phyloP scores from a whole-genome alignment of 352 stramenopile genomes.

The Pythium graminicola region DNA sequence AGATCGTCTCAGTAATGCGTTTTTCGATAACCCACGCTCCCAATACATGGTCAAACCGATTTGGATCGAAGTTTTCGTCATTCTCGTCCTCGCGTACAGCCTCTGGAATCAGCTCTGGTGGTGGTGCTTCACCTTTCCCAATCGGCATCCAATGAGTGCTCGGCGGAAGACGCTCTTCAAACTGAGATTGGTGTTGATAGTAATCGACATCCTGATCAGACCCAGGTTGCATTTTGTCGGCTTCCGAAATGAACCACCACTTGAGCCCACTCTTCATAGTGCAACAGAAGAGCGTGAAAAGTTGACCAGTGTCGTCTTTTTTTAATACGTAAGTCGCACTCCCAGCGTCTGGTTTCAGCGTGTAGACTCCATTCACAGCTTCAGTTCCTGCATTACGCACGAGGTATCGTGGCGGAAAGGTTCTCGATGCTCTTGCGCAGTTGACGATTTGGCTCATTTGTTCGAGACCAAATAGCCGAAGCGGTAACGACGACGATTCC shows the following conservation, averaged over 20 bases:
- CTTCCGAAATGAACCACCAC: conserved; percentile 99
- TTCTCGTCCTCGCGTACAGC: conserved; percentile 47
- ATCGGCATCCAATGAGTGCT: conserved; percentile 85
- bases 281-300: conserved; percentile 95
- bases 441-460: conserved; percentile 92
- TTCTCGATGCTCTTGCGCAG: conserved; percentile 63
- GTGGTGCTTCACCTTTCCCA: conserved; percentile 58
- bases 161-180: conserved; percentile 91
- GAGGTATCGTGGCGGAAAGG: conserved; percentile 84
- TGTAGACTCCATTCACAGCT: conserved; percentile 92
- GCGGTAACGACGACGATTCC: conserved; percentile 86
- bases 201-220: conserved; percentile 99
- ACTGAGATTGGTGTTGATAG: conserved; percentile 96
- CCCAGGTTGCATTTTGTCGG: conserved; percentile 94
- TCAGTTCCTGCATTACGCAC: conserved; percentile 87
- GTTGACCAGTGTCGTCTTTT: conserved; percentile 59
- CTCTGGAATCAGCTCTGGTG: conserved; percentile 66
- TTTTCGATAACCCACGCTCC: conserved; percentile 67
- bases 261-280: conserved; percentile 97
- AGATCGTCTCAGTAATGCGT: conserved; percentile 79
- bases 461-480: conserved; percentile 93
- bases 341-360: conserved; percentile 61
- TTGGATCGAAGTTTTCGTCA: conserved; percentile 29
- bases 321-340: conserved; percentile 71
- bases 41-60: conserved; percentile 66